Percentiles rank a stretch among this genome's conserved stretches.
Evolutionary conservation across 1,284 basidiomycete species (phyloP).

Genomic region (Melampsora occidentalis): DNA sequence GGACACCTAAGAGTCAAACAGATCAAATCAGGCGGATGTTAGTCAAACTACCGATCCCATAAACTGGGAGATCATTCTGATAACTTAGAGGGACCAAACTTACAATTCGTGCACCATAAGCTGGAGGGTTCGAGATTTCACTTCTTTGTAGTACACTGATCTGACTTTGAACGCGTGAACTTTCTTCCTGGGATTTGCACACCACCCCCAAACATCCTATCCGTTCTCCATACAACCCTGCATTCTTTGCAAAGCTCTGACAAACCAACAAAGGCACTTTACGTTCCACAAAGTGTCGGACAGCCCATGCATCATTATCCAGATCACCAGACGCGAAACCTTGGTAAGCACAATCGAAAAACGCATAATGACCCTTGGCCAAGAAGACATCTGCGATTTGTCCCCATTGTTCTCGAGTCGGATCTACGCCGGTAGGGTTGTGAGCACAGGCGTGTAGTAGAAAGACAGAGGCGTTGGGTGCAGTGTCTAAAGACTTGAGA

Average conservation of each 20-base stretch:
- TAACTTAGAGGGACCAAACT: conserved; percentile 48
- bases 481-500: conserved; percentile 65
- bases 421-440: conserved; percentile 94
- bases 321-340: conserved; percentile 82
- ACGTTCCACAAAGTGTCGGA: conserved; percentile 79
- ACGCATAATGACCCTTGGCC: conserved; percentile 76
- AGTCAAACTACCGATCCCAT: background rate
- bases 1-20: conserved; percentile 61
- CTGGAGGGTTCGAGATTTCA: conserved; percentile 90
- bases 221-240: conserved; percentile 87
- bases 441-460: conserved; percentile 91
- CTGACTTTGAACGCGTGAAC: conserved; percentile 67
- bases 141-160: conserved; percentile 79
- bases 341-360: conserved; percentile 95
- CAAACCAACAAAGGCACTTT: conserved; percentile 78
- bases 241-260: conserved; percentile 96
- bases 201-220: conserved; percentile 80
- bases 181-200: conserved; percentile 62
- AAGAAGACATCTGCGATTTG: conserved; percentile 72
- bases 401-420: conserved; percentile 83
- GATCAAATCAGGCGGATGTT: conserved; percentile 6
- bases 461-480: conserved; percentile 73
- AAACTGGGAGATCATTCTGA: background rate
- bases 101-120: conserved; percentile 83
- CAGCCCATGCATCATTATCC: conserved; percentile 84